Percentiles rank a stretch among this genome's conserved stretches.
Evolutionary conservation across 73 alveolate species (phyloP).

Genomic region (Symbiodinium pilosum): DNA sequence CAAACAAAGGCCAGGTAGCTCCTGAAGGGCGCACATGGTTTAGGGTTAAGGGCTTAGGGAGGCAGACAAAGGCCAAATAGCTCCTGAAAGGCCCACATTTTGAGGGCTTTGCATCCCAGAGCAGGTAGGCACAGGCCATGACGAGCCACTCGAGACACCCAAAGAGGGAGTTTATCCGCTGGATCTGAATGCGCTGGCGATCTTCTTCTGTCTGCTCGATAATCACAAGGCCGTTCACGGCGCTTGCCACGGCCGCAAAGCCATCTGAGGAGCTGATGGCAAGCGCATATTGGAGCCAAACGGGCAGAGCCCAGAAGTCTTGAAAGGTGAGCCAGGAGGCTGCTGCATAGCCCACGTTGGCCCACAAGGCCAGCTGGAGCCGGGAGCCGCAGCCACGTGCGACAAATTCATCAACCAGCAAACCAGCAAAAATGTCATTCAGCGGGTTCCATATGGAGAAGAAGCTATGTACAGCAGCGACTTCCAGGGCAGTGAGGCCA

Average conservation of each 20-base stretch:
- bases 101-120: slow-evolving; percentile 66
- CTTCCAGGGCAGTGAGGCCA: slow-evolving; percentile 74
- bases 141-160: slow-evolving; percentile 91
- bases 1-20: slow-evolving; percentile 44
- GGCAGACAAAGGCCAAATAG: slow-evolving; percentile 38
- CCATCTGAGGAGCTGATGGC: slow-evolving; percentile 77
- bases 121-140: slow-evolving; percentile 73
- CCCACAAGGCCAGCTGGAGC: slow-evolving; percentile 37
- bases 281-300: slow-evolving; percentile 70
- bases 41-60: no score
- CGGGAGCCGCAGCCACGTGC: slow-evolving; percentile 87
- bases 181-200: slow-evolving; percentile 92
- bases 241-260: slow-evolving; percentile 80
- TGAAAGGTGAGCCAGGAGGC: slow-evolving; percentile 65
- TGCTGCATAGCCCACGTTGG: slow-evolving; percentile 71
- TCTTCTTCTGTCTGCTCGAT: slow-evolving; percentile 86
- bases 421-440: slow-evolving; percentile 67
- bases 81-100: slow-evolving; percentile 37
- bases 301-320: slow-evolving; percentile 15
- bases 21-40: slow-evolving; percentile 49
- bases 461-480: slow-evolving; percentile 77
- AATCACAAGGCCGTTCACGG: slow-evolving; percentile 72
- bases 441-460: slow-evolving; percentile 90
- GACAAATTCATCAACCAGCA: slow-evolving; percentile 82
- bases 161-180: slow-evolving; percentile 67